Percentiles rank a stretch among this genome's conserved stretches.
These are phyloP conservation scores for Mortierella sp. DNA, from an alignment of 371 early-diverging fungal species.

Conservation along the genomic window DNA sequence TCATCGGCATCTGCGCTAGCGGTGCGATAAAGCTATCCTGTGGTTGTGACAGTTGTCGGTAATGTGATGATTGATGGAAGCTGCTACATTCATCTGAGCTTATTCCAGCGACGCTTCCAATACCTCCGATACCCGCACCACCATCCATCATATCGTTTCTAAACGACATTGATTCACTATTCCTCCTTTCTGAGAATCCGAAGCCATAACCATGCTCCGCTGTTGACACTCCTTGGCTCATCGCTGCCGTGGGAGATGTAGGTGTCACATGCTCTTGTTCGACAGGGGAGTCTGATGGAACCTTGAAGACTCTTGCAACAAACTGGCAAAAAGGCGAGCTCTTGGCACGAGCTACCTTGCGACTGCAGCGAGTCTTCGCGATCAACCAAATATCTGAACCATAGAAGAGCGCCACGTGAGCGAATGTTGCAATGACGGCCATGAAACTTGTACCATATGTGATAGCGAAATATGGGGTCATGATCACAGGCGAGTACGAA, in stretches of 20 bases:
- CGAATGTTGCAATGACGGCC: constrained; percentile 72
- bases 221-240: neutral
- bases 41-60: constrained; percentile 21
- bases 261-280: neutral
- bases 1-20: neutral
- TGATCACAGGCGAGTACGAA: constrained; percentile 77
- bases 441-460: constrained; percentile 78
- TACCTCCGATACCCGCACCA: constrained; percentile 1
- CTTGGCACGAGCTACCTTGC: neutral
- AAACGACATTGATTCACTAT: constrained; percentile 15
- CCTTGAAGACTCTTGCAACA: neutral
- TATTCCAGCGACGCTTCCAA: neutral
- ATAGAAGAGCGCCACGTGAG: constrained; percentile 76
- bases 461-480: constrained; percentile 82
- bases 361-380: constrained; percentile 20
- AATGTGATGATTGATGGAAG: constrained; percentile 24
- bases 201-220: neutral
- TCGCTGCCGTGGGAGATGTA: neutral
- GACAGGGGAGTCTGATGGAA: neutral
- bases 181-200: constrained; percentile 3
- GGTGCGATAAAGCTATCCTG: neutral
- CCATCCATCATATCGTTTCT: constrained; percentile 18
- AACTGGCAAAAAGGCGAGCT: neutral
- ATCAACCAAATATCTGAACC: constrained; percentile 70
- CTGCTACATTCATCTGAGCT: constrained; percentile 16